Percentiles rank a stretch among this genome's conserved stretches.
Evolutionary conservation across 495 filamentous ascomycete species (phyloP).

Genomic region (Immersiella caudata): DNA sequence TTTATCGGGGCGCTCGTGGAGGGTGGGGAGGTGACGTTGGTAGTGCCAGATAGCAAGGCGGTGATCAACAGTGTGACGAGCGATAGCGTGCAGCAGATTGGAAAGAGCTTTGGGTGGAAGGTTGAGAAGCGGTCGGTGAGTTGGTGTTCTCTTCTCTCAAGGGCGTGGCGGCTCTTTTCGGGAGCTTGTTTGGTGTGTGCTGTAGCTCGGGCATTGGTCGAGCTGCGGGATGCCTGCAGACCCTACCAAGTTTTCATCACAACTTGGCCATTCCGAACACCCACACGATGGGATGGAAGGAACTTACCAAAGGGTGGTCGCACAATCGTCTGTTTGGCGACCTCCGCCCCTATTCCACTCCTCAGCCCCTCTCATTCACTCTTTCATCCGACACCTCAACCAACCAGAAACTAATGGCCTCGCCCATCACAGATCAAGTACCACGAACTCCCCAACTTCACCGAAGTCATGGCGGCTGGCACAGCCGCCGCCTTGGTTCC

Average conservation of each 20-base stretch:
- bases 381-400: background rate
- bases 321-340: background rate
- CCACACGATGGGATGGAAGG: background rate
- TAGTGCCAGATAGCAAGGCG: constrained; percentile 77
- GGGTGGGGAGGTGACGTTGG: constrained; percentile 63
- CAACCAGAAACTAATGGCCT: constrained; percentile 22
- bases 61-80: constrained; percentile 85
- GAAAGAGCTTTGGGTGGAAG: constrained; percentile 63
- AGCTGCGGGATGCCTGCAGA: too few species aligned
- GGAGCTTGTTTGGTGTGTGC: background rate
- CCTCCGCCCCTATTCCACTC: background rate
- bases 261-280: background rate
- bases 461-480: constrained; percentile 87
- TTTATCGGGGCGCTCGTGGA: constrained; percentile 75
- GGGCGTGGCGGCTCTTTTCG: background rate
- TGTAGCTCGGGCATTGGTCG: too few species aligned
- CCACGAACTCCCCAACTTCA: constrained; percentile 74
- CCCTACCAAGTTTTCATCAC: background rate
- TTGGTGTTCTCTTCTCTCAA: constrained; percentile 11
- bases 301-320: background rate
- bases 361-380: background rate
- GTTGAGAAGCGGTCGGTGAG: constrained; percentile 63
- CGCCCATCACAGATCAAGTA: constrained; percentile 65
- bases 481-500: constrained; percentile 92
- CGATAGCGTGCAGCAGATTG: constrained; percentile 70